Evolutionary conservation across 2,329 filamentous ascomycete species (phyloP).

Genomic region (Calycina herbarum): DNA sequence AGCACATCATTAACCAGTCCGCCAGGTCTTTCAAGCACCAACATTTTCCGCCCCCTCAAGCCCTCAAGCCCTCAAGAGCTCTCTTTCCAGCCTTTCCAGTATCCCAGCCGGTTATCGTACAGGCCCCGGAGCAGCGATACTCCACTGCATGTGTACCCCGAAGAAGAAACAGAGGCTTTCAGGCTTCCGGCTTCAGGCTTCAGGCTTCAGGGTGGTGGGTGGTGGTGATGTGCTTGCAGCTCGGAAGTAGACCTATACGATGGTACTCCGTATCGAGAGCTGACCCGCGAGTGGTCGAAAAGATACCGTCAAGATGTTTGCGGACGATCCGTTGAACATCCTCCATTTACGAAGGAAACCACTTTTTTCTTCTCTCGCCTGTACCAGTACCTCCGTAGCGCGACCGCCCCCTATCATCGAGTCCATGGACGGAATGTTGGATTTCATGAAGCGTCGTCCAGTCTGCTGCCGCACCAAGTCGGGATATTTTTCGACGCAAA

Average conservation of each 20-base stretch:
- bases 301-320: neutral
- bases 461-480: neutral
- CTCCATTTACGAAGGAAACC: neutral
- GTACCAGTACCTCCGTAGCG: no score
- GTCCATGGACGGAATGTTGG: no score
- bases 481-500: neutral
- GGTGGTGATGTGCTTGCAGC: conserved; percentile 1
- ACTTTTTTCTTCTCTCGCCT: neutral
- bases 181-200: no score
- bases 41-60: no score
- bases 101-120: neutral
- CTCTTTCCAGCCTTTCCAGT: no score
- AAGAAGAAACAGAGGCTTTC: neutral
- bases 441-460: no score
- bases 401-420: no score
- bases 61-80: neutral
- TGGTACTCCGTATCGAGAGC: neutral
- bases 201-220: neutral
- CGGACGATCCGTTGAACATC: neutral
- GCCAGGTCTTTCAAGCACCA: neutral
- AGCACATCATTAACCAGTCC: neutral
- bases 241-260: neutral
- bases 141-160: neutral
- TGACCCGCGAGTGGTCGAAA: neutral
- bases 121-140: neutral